Conservation (phyloP, 1,139 yeast genomes). For the Pichia sp. region DNA sequence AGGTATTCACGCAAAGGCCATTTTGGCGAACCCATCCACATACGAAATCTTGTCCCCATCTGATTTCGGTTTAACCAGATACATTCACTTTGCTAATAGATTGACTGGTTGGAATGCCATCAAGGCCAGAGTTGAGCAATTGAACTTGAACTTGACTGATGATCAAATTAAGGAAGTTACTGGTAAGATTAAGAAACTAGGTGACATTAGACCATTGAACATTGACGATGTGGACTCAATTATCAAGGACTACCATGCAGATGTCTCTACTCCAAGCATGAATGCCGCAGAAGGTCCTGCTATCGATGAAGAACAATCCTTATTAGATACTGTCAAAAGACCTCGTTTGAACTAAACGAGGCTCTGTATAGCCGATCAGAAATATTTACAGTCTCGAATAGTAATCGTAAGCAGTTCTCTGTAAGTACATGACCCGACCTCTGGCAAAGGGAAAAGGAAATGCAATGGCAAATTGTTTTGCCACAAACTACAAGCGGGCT, state of each 20-base stretch:
- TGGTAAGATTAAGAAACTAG: conserved; percentile 82
- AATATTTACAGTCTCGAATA: too few relatives aligned
- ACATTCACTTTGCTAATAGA: conserved; percentile 96
- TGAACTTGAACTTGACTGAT: conserved; percentile 83
- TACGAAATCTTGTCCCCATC: conserved; percentile 93
- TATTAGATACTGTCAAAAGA: conserved; percentile 25
- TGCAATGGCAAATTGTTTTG: too few relatives aligned
- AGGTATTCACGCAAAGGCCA: conserved; percentile 98
- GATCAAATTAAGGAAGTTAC: conserved; percentile 95
- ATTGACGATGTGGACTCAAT: conserved; percentile 97
- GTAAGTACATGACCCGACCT: too few relatives aligned
- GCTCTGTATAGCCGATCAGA: too few relatives aligned
- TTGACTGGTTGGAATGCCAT: conserved; percentile 99
- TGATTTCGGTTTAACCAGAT: conserved; percentile 92
- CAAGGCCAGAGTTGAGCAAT: conserved; percentile 95
- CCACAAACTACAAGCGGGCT: too few relatives aligned
- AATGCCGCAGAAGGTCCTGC: conserved; percentile 24
- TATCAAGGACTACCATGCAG: conserved; percentile 85
- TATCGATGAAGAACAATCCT: conserved; percentile 17
- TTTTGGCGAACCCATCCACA: conserved; percentile 95
- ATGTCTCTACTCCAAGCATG: conserved; percentile 26
- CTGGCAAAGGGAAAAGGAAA: too few relatives aligned
- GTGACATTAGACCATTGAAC: conserved; percentile 90
- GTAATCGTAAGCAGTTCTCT: too few relatives aligned
- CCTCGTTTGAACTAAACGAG: conserved; percentile 23